Base-by-base conservation (phyloP, 768 basidiomycete genomes). In the Amanita thiersii region DNA sequence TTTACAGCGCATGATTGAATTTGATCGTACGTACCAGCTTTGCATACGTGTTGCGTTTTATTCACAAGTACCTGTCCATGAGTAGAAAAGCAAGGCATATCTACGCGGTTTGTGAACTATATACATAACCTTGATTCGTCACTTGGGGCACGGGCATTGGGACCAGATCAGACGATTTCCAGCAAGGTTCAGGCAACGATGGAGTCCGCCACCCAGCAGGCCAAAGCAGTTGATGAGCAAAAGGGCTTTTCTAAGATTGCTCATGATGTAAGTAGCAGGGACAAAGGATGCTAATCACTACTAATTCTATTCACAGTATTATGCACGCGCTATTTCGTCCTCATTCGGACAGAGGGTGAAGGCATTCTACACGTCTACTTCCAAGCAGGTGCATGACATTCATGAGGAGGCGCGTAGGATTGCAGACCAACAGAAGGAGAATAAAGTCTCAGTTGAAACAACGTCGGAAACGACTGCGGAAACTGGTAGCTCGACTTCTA, bases 361-460 rank as follows among this genome's bases (percentile, higher is more conserved):
- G 20, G 53, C 63, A 1, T 97, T 96, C 68, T 97, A 96, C 68
- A 94, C 93, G 10, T 63, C 64, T 32, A 93, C 90, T 5, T 71
- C 81, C 14, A 97, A 96, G 66, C 87, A 93, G 60, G 81, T 89
- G 19, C 53, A 73, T 14, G 92, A 97, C 56, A 92, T 97, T 36
- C 92, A 96, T 56, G 88, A 92, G 54, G 93, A 97, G 62, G 93
- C 93, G 2, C 67, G 70, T 46, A 78, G 93, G 21, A 88, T 97
- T 53, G 77, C 80, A 19, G 72, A 70, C 19, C 59, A 67, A 42
- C 73, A 85, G 50, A 81, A 84, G 53, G 43, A 50, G 20, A 31
- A n/a, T n/a, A n/a, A n/a, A n/a, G n/a, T n/a, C n/a, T n/a, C 47
- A 15, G 38, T 52, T 8, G 23, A 53, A 8, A 34, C 53, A 4